phyloP scores from a whole-genome alignment of 2,329 filamentous ascomycete genomes.

The Alternaria brassicae region DNA sequence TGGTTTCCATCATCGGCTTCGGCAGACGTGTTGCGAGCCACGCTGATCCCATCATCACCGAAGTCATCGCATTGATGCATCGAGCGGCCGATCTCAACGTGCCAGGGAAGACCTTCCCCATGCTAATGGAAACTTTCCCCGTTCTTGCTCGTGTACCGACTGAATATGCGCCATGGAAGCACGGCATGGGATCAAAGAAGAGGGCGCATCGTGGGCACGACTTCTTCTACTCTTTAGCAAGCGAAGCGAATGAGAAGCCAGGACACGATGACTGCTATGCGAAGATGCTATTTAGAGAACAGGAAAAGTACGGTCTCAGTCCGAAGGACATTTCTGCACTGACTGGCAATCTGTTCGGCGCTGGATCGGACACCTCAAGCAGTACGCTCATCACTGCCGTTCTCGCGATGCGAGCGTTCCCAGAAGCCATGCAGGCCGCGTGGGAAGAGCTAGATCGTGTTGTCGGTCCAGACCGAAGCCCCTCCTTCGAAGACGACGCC shows the following conservation, averaged over 20 bases:
- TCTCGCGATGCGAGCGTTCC: conserved; percentile 46
- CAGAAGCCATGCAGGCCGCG: conserved; percentile 37
- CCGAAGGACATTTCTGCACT: conserved; percentile 43
- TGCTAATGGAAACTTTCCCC: conserved; percentile 65
- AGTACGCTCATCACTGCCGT: conserved; percentile 46
- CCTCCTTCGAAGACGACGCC: conserved; percentile 42
- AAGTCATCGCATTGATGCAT: conserved; percentile 66
- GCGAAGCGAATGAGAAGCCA: conserved; percentile 39
- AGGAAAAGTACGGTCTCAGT: conserved; percentile 37
- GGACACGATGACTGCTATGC: conserved; percentile 45
- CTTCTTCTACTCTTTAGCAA: conserved; percentile 46
- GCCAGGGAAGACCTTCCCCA: conserved; percentile 62
- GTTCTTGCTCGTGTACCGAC: conserved; percentile 63
- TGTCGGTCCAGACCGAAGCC: conserved; percentile 44
- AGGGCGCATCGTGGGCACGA: conserved; percentile 41
- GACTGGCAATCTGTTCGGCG: conserved; percentile 43
- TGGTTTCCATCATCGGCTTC: conserved; percentile 64
- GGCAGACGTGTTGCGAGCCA: conserved; percentile 60
- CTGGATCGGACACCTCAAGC: conserved; percentile 46
- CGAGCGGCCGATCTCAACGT: conserved; percentile 62
- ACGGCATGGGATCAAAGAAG: conserved; percentile 38
- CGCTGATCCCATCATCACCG: conserved; percentile 65
- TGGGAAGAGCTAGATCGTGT: conserved; percentile 46
- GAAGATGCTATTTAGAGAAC: conserved; percentile 53
- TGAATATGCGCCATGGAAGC: conserved; percentile 51